phyloP scores from a whole-genome alignment of 2,329 filamentous ascomycete genomes.

The Periglandula ipomoeae region DNA sequence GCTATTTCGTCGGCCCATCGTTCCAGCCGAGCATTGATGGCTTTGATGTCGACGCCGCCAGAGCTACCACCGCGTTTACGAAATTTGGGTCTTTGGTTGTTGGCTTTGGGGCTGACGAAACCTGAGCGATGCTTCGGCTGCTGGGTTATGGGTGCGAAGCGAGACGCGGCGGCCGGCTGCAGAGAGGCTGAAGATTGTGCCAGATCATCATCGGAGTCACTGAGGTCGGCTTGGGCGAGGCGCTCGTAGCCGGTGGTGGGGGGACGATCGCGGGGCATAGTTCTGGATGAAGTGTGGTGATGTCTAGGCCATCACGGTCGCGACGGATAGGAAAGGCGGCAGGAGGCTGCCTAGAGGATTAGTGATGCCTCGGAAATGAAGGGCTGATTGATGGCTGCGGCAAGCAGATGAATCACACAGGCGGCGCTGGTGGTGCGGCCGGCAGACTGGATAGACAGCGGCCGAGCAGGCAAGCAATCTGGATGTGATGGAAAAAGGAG shows the following conservation, averaged over 20 bases:
- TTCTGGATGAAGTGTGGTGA: neutral
- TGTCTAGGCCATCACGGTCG: constrained; percentile 4
- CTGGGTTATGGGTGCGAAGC: constrained; percentile 55
- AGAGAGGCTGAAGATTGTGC: constrained; percentile 45
- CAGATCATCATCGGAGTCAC: constrained; percentile 59
- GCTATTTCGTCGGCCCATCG: constrained; percentile 98
- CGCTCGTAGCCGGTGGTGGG: constrained; percentile 77
- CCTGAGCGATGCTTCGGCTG: constrained; percentile 51
- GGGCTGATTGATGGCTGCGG: neutral
- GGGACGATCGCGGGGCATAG: constrained; percentile 59
- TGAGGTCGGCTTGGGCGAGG: constrained; percentile 72
- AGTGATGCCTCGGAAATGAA: too few species aligned
- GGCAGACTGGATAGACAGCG: too few species aligned
- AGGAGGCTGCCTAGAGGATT: neutral
- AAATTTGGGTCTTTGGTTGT: constrained; percentile 29
- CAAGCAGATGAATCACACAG: neutral
- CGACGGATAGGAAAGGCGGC: neutral
- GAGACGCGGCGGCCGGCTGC: constrained; percentile 48
- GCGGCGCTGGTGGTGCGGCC: neutral
- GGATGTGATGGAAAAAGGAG: neutral
- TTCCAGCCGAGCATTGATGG: constrained; percentile 91
- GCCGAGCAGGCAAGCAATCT: neutral
- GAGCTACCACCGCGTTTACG: constrained; percentile 52
- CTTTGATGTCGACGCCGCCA: constrained; percentile 92
- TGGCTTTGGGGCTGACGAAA: constrained; percentile 46